Base-by-base conservation (phyloP, 148 eudicot genomes). In the Persicaria maculosa region DNA sequence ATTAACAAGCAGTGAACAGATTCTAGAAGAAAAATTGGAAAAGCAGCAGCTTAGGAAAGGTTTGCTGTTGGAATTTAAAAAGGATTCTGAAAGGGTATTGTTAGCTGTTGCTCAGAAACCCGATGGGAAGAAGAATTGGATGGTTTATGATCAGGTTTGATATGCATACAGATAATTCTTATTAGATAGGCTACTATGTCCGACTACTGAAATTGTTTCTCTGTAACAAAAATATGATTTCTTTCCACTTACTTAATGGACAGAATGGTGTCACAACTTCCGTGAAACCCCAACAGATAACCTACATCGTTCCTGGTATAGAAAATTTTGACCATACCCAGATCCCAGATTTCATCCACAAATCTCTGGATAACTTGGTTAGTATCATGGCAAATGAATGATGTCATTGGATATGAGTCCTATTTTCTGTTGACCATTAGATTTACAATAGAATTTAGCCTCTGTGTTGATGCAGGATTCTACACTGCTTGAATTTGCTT, bases 61-160 rank as follows among this genome's bases (percentile, higher is more conserved):
- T 45, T 47, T 92, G 64, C 76, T 95, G 76, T 83, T 95, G 80
- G 98, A 95, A 79, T 95, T 85, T 78, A 92, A 85, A 82, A 95
- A 95, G 83, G 97, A 95, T 78, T 71, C 98, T 75, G 98, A 90
- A 74, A 95, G 97, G 86, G 80, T 92, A 36, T 81, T 95, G 84
- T 84, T 92, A 22, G 98, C 93, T 72, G 97, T 95, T 83, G 85
- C 83, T 79, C 93, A 84, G 77, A 95, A 78, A 84, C 93, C 90
- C 54, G 98, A 95, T 82, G 98, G 98, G 74, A 88, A 90, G 83
- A 92, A 86, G 82, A 92, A 95, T 76, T 95, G 98, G 98, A 90
- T 95, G 89, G 97, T 95, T 71, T 84, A 82, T 71, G 98, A 95
- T 90, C 98, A 95, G 97, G 97, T 95, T 78, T 76, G 69, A 74